phyloP scores from a whole-genome alignment of 2,329 filamentous ascomycete species.

The Trichocomaceae sp. region DNA sequence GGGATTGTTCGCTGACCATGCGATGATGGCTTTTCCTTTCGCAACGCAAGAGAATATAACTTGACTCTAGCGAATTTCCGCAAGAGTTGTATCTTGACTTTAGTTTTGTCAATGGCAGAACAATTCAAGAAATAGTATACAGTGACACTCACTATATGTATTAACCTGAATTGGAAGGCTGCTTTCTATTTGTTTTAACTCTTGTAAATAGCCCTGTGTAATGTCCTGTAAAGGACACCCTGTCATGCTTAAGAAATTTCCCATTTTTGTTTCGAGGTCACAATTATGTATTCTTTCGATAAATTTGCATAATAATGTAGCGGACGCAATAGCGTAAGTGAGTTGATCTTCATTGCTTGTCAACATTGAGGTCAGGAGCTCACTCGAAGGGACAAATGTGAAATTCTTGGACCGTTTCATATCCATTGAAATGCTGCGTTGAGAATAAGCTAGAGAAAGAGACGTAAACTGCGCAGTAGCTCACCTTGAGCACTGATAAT shows the following conservation, averaged over 20 bases:
- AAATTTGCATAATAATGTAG: background rate
- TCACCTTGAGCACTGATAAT: conserved; percentile 5
- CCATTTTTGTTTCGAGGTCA: background rate
- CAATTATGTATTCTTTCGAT: background rate
- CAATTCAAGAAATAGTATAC: background rate
- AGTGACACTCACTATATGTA: background rate
- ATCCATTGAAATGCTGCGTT: conserved; percentile 4
- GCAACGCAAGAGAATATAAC: background rate
- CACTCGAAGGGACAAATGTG: conserved; percentile 2
- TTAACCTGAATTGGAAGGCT: background rate
- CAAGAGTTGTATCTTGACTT: conserved; percentile 4
- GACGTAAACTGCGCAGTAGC: background rate
- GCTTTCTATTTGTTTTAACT: background rate
- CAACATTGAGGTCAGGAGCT: conserved; percentile 2
- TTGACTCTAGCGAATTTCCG: conserved; percentile 1
- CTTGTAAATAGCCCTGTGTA: background rate
- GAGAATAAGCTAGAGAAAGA: background rate
- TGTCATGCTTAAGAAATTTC: background rate
- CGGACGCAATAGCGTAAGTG: background rate
- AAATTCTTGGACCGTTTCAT: conserved; percentile 3
- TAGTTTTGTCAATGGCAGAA: background rate
- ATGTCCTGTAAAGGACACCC: conserved; percentile 7
- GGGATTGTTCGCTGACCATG: background rate
- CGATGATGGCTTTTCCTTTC: background rate
- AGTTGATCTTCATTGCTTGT: background rate